These are phyloP conservation scores for Leccinum griseonigrum DNA, from an alignment of 1,284 basidiomycete species.

Conservation along the genomic window DNA sequence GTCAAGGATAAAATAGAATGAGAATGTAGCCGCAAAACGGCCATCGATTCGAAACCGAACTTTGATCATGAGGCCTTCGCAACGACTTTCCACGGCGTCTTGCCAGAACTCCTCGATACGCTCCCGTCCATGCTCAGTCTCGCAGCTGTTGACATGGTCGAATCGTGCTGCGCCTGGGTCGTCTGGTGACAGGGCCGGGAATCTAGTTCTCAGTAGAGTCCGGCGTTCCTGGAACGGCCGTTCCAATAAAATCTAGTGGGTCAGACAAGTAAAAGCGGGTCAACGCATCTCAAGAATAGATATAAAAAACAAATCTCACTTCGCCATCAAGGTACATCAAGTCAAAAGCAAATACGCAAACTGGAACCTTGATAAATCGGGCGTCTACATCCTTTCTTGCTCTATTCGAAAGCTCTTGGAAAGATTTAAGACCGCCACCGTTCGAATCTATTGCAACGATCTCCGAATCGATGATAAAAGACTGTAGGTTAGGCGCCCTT, in stretches of 20 bases:
- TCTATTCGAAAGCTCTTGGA: constrained; percentile 84
- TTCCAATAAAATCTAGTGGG: constrained; percentile 62
- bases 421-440: constrained; percentile 70
- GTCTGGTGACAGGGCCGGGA: constrained; percentile 53
- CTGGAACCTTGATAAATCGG: constrained; percentile 77
- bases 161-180: constrained; percentile 61
- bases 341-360: constrained; percentile 90
- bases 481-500: constrained; percentile 45
- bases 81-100: constrained; percentile 75
- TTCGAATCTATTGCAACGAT: constrained; percentile 74
- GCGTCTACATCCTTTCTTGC: constrained; percentile 84
- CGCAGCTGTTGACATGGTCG: constrained; percentile 74
- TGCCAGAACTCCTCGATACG: constrained; percentile 80
- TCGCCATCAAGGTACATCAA: constrained; percentile 85
- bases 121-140: constrained; percentile 63
- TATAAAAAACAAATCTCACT: constrained; percentile 37
- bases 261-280: neutral
- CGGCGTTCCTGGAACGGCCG: constrained; percentile 75
- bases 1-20: constrained; percentile 10
- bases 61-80: constrained; percentile 95
- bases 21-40: neutral
- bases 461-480: constrained; percentile 85
- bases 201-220: constrained; percentile 54
- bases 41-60: constrained; percentile 39
- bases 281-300: neutral